Base-by-base conservation (phyloP, 176 grass and related monocot species). In the Poa annua region DNA sequence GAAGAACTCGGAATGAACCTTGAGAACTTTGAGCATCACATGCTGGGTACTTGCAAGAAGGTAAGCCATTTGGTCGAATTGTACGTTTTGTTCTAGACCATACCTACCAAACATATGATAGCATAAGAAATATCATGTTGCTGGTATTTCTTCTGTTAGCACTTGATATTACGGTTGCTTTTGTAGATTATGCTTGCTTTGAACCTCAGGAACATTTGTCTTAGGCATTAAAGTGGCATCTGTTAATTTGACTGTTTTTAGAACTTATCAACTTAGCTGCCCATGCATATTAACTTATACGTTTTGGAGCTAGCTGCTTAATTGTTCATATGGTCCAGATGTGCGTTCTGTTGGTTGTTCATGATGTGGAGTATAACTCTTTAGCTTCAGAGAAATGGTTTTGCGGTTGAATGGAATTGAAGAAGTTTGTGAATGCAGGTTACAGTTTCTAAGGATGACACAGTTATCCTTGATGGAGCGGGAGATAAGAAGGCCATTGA, bases 1-100 rank as follows among this genome's bases (percentile, higher is more conserved):
- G 78, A 87, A 75, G 88, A 93, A 83, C 88, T 90, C 66, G 91
- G 91, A 35, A 79, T 93, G 88, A 90, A 83, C 67, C 88, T 93
- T 42, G 88, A 94, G 59, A 90, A 92, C 1, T 88, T 97, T 78
- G 94, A 97, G 82, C 87, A 84, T 79, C 76, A 75, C 29, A 88
- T 93, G 91, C 66, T 97, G 77, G 94, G 94, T 22, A 72, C 89
- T 56, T 93, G 91, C 88, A 93, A 93, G 77, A 94, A 94, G 89
- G 92, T 94, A 88, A 57, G 34, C 7, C 24, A 66, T 29, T 73
- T 63, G 7, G 8, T 14, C 50, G 45, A 48, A 65, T 3, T 82
- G 15, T 39, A n/a, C 10, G n/a, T 39, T 70, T 67, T 87, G 29
- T 87, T 66, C 66, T 3, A 12, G 17, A 53, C 11, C 71, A 50